Conservation (phyloP, 768 basidiomycete genomes). For the Rhodotorula babjevae region DNA sequence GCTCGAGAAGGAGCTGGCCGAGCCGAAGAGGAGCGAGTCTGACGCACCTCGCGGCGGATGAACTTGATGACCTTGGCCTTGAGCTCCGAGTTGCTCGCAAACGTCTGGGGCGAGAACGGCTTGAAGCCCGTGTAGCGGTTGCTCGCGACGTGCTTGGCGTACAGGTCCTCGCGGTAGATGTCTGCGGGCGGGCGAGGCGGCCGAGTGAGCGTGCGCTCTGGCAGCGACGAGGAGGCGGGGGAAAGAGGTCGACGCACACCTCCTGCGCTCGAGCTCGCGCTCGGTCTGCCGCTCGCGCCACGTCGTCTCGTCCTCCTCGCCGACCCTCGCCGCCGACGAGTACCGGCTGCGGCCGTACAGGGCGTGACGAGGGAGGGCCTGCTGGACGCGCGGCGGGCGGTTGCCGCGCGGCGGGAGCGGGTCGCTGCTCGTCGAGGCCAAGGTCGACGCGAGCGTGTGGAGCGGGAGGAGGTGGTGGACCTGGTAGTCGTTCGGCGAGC, state of each 20-base stretch:
- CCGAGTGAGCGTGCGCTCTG: background rate
- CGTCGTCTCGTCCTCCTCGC: conserved; percentile 12
- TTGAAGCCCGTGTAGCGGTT: conserved; percentile 42
- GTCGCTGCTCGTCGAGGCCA: background rate
- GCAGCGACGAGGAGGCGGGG: too few relatives aligned
- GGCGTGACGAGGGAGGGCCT: conserved; percentile 28
- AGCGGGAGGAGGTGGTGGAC: conserved; percentile 33
- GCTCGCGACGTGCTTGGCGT: conserved; percentile 42
- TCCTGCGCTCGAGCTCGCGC: conserved; percentile 38
- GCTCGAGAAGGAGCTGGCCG: background rate
- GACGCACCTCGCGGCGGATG: conserved; percentile 38
- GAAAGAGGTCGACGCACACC: background rate
- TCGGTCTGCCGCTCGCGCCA: conserved; percentile 30
- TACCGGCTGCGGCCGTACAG: conserved; percentile 27
- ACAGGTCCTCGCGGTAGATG: conserved; percentile 40
- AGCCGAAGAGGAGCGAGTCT: too few relatives aligned
- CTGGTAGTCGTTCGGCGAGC: conserved; percentile 28
- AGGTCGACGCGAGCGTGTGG: conserved; percentile 9
- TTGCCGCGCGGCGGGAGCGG: background rate
- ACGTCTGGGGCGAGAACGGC: conserved; percentile 24
- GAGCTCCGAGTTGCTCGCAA: conserved; percentile 28
- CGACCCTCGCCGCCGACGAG: background rate
- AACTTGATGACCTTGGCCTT: conserved; percentile 41
- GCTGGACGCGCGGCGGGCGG: background rate
- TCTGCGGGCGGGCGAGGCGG: background rate